Percentiles rank a stretch among this genome's conserved stretches.
These are phyloP conservation scores for Phytophthora meadii DNA, from an alignment of 352 stramenopile species.

Conservation along the genomic window DNA sequence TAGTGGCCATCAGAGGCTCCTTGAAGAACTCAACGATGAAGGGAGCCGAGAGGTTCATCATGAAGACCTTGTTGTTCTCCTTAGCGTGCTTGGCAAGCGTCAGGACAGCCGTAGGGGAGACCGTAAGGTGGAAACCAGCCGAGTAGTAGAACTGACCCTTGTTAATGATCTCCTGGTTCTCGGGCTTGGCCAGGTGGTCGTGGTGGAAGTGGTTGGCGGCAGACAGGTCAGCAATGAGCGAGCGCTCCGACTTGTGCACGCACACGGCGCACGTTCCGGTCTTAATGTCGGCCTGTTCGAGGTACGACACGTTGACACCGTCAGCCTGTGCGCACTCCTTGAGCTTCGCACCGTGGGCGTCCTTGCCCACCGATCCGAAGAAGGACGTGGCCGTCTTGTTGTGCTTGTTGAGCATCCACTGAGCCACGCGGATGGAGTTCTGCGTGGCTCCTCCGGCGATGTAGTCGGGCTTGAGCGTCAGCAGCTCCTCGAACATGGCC, in stretches of 20 bases:
- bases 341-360: slow-evolving; percentile 94
- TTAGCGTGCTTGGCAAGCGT: slow-evolving; percentile 93
- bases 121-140: slow-evolving; percentile 99
- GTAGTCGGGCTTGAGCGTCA: slow-evolving; percentile 93
- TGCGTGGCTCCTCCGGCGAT: slow-evolving; percentile 98
- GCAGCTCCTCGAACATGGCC: slow-evolving; percentile 96
- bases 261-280: slow-evolving; percentile 99
- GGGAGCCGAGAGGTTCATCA: slow-evolving; percentile 97
- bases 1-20: slow-evolving; percentile 93
- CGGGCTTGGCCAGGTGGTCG: slow-evolving; percentile 81
- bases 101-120: slow-evolving; percentile 94
- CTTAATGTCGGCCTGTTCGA: slow-evolving; percentile 92
- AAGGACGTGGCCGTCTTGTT: slow-evolving; percentile 92
- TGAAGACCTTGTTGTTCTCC: slow-evolving; percentile 95
- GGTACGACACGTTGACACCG: slow-evolving; percentile 97
- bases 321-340: slow-evolving; percentile 93
- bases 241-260: slow-evolving; percentile 96
- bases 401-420: slow-evolving; percentile 98
- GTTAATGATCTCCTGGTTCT: slow-evolving; percentile 94
- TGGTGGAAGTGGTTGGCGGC: slow-evolving; percentile 99
- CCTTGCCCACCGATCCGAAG: slow-evolving; percentile 97
- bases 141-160: slow-evolving; percentile 97
- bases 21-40: slow-evolving; percentile 99
- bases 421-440: slow-evolving; percentile 99
- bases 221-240: slow-evolving; percentile 97